phyloP scores from a whole-genome alignment of 2,329 filamentous ascomycete species.

The Epichloe aotearoae region DNA sequence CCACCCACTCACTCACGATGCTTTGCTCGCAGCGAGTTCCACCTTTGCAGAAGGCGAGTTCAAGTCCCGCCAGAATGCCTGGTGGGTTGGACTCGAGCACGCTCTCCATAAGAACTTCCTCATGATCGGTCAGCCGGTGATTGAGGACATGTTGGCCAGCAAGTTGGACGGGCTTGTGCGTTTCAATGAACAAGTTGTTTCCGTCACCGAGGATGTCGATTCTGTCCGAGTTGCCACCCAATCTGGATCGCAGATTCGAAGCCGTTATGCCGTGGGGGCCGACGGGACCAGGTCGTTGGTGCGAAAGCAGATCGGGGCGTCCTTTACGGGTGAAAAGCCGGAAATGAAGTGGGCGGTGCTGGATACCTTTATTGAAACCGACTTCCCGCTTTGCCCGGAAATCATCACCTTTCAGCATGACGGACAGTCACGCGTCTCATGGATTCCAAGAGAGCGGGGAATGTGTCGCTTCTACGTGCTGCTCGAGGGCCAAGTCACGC shows the following conservation, averaged over 20 bases:
- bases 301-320: constrained; percentile 24
- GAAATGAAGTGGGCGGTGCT: constrained; percentile 37
- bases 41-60: constrained; percentile 33
- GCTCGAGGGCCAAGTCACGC: constrained; percentile 30
- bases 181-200: constrained; percentile 25
- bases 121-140: constrained; percentile 35
- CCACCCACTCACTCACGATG: no score
- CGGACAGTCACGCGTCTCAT: constrained; percentile 31
- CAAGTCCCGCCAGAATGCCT: constrained; percentile 32
- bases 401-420: constrained; percentile 34
- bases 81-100: constrained; percentile 33
- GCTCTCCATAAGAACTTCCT: constrained; percentile 33
- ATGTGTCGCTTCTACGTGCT: constrained; percentile 35
- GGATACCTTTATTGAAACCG: constrained; percentile 35
- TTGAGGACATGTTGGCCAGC: constrained; percentile 26
- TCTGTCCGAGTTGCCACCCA: constrained; percentile 24
- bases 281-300: constrained; percentile 38
- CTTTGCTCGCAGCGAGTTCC: constrained; percentile 23
- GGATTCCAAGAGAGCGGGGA: constrained; percentile 34
- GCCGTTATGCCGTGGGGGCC: constrained; percentile 34
- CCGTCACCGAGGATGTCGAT: constrained; percentile 45
- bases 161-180: constrained; percentile 20
- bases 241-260: constrained; percentile 19
- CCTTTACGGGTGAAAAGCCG: constrained; percentile 32
- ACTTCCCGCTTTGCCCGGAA: constrained; percentile 31